Base-by-base conservation (phyloP, 2,329 filamentous ascomycete species). In the Sporothrix curviconia region DNA sequence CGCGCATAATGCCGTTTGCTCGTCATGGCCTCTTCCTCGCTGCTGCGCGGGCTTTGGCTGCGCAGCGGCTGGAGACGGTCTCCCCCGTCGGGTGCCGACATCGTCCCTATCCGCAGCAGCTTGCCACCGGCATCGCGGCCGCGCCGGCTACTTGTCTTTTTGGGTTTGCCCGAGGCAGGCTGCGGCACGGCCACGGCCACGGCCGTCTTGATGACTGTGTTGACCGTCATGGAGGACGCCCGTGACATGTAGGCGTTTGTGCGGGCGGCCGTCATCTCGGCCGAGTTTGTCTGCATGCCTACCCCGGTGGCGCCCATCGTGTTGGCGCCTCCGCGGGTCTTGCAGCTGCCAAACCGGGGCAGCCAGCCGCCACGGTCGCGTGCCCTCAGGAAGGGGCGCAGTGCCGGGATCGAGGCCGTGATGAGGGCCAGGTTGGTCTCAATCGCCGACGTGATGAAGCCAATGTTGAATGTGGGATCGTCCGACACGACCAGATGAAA, bases 381-480 rank as follows among this genome's bases (percentile, higher is more conserved):
- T 5, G 61, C 56, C 25, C 70, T 66, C 51, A 74, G 63, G 24
- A 76, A 66, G n/a, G 72, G 71, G 34, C 71, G 66, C 17, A 75
- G 61, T 0, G 72, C 69, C n/a, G 24, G 57, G 0, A 71, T 72
- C 7, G 72, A 75, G 37, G 72, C 72, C 19, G 72, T 74, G 58
- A 75, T 71, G 46, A 76, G 65, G 17, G 72, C 72, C 9, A 74
- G 68, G 63, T 75, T 75, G 25, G 70, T 71, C 65, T 76, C 74
- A 49, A 73, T 68, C 25, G 65, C 68, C 2, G 69, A 71, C 14
- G 66, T 69, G 57, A 69, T 63, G 60, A 72, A 72, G 49, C 69
- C 67, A 30, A 72, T 65, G 60, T 66, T 68, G 61, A 63, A 66
- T 7, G 66, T 67, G 3, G 66, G 61, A 54, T 67, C 66, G 15